These are phyloP conservation scores for Cercospora citrullina DNA, from an alignment of 2,329 filamentous ascomycete species.

Conservation along the genomic window DNA sequence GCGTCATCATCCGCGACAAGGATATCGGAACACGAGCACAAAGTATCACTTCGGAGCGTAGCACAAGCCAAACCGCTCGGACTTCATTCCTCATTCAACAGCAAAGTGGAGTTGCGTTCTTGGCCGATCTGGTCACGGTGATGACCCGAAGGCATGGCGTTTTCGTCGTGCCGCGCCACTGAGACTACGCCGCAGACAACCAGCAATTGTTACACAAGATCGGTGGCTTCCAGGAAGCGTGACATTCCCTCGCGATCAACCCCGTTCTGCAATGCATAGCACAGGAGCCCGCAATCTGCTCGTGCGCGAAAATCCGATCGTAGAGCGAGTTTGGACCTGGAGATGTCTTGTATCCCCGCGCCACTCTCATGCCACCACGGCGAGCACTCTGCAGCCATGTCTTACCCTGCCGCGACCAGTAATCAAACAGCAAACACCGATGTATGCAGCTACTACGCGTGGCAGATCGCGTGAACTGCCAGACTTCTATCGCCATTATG, in stretches of 20 bases:
- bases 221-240: background rate
- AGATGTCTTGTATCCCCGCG: background rate
- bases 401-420: constrained; percentile 5
- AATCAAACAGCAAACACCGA: constrained; percentile 5
- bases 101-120: background rate
- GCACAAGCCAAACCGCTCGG: background rate
- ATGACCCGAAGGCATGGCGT: background rate
- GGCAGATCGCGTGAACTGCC: background rate
- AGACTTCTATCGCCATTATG: background rate
- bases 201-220: background rate
- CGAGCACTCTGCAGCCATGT: background rate
- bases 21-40: background rate
- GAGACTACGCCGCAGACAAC: background rate
- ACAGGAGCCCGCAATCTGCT: background rate
- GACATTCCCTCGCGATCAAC: background rate
- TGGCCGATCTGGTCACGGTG: background rate
- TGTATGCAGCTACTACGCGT: constrained; percentile 6
- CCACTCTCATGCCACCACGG: background rate
- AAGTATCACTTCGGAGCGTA: background rate
- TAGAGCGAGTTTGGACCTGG: background rate
- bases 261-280: background rate
- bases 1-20: background rate
- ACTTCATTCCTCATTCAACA: background rate
- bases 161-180: background rate
- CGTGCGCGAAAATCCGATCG: background rate